Percentiles rank a stretch among this genome's conserved stretches.
phyloP scores from a whole-genome alignment of 768 basidiomycete genomes.

The Infundibulicybe gibba region DNA sequence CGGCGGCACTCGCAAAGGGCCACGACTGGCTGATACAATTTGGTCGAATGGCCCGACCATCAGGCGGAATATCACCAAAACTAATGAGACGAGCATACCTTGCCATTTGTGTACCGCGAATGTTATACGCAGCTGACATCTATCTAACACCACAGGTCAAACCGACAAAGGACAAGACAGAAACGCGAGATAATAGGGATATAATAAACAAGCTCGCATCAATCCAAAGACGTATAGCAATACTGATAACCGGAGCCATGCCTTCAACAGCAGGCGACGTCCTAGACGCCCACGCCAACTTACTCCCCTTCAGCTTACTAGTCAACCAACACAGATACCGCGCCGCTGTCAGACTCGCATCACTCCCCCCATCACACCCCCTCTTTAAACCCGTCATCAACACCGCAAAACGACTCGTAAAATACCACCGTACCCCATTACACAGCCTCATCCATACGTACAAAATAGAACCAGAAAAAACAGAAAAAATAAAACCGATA shows the following conservation, averaged over 20 bases:
- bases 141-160: neutral
- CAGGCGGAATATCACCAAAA: conserved; percentile 5
- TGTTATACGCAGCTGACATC: neutral
- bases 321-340: neutral
- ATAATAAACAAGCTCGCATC: conserved; percentile 1
- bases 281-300: conserved; percentile 12
- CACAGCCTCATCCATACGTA: conserved; percentile 6
- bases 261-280: conserved; percentile 10
- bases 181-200: neutral
- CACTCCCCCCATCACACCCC: conserved; percentile 7
- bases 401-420: neutral
- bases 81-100: neutral
- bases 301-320: conserved; percentile 8
- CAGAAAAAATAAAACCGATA: conserved; percentile 5
- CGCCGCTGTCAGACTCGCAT: neutral
- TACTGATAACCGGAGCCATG: conserved; percentile 7
- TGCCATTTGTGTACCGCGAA: neutral
- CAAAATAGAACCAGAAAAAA: conserved; percentile 3
- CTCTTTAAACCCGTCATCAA: neutral
- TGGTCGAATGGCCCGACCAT: conserved; percentile 2
- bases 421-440: conserved; percentile 6
- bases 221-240: conserved; percentile 10
- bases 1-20: conserved; percentile 12
- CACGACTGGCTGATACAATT: conserved; percentile 11
- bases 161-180: neutral